Evolutionary conservation across 768 basidiomycete genomes (phyloP).

Genomic region (Boletus speciosus): DNA sequence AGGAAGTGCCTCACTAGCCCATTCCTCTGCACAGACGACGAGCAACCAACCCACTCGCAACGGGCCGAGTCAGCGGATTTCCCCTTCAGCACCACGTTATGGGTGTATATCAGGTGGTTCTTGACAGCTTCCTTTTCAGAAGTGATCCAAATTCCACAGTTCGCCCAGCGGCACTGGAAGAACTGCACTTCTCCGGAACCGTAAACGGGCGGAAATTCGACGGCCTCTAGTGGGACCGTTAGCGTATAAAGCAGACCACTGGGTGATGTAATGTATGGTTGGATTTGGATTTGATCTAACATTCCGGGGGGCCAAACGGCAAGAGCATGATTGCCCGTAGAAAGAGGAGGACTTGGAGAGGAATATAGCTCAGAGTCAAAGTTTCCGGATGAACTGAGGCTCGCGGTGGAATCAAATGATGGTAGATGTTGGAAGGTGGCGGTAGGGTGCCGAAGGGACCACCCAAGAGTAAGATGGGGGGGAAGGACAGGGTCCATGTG

Average conservation of each 20-base stretch:
- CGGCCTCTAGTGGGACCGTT: slow-evolving; percentile 3
- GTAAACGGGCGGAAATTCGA: slow-evolving; percentile 6
- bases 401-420: background rate
- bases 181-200: background rate
- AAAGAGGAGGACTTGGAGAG: background rate
- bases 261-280: background rate
- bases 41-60: slow-evolving; percentile 18
- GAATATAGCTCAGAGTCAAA: background rate
- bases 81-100: slow-evolving; percentile 5
- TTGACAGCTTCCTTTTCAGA: slow-evolving; percentile 11
- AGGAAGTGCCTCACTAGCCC: slow-evolving; percentile 18
- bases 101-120: slow-evolving; percentile 10
- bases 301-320: background rate
- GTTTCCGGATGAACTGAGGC: background rate
- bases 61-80: background rate
- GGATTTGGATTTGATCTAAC: background rate
- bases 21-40: background rate
- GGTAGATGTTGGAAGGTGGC: background rate
- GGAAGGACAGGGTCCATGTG: background rate
- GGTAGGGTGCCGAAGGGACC: background rate
- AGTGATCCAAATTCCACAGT: slow-evolving; percentile 20
- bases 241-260: background rate
- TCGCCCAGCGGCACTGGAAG: slow-evolving; percentile 17
- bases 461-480: background rate
- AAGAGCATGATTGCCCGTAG: background rate